Percentiles rank a stretch among this genome's conserved stretches.
Conservation (phyloP, 495 filamentous ascomycete species). For the Aspergillus baeticus region DNA sequence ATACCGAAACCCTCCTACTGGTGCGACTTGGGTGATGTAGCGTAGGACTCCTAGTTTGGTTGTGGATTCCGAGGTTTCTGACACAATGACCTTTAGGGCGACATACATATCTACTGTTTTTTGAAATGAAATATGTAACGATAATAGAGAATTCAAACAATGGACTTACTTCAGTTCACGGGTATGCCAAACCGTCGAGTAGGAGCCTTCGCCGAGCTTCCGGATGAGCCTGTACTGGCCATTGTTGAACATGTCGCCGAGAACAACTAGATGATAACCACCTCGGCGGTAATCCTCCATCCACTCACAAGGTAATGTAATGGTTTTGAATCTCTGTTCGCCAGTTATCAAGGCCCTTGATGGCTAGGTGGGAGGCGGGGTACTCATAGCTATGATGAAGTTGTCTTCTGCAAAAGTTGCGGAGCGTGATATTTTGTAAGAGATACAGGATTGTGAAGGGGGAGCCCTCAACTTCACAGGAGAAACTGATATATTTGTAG, state of each 20-base stretch:
- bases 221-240: constrained; percentile 38
- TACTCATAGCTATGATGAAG: too few species aligned
- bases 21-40: constrained; percentile 24
- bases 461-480: too few species aligned
- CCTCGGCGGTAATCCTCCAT: constrained; percentile 34
- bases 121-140: too few species aligned
- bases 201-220: constrained; percentile 46
- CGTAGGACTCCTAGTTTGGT: constrained; percentile 26
- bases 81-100: constrained; percentile 37
- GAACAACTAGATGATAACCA: constrained; percentile 42
- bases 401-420: too few species aligned
- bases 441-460: too few species aligned
- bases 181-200: constrained; percentile 49
- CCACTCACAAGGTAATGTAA: too few species aligned
- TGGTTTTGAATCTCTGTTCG: too few species aligned
- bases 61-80: constrained; percentile 16
- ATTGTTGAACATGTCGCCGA: constrained; percentile 39
- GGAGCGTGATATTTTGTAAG: too few species aligned
- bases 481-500: too few species aligned
- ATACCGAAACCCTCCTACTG: constrained; percentile 15
- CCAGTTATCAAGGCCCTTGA: too few species aligned
- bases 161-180: constrained; percentile 26
- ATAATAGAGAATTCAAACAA: constrained; percentile 7
- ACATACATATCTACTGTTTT: too few species aligned
- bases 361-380: too few species aligned